These are phyloP conservation scores for Tripidium arundinaceum DNA, from an alignment of 202 grass and related monocot species.

Conservation along the genomic window DNA sequence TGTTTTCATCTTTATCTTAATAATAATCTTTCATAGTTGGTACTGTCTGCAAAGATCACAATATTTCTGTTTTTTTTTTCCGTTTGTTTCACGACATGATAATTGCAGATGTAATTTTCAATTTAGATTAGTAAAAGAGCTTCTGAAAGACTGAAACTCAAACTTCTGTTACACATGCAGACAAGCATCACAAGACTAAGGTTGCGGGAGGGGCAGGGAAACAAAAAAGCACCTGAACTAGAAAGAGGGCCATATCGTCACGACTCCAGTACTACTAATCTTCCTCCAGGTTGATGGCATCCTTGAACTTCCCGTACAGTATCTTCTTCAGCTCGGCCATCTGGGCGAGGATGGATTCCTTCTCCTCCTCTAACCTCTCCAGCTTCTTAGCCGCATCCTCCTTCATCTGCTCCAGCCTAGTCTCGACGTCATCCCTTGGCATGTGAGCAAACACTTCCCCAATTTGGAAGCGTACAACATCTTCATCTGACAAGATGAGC, in stretches of 20 bases:
- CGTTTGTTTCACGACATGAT: neutral
- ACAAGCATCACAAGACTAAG: neutral
- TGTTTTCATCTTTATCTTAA: neutral
- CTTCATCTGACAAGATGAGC: too few species aligned
- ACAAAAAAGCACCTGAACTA: neutral
- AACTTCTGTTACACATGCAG: neutral
- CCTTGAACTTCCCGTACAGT: conserved; percentile 88
- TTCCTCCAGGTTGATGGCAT: conserved; percentile 98
- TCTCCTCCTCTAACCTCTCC: conserved; percentile 73
- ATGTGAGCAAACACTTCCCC: too few species aligned
- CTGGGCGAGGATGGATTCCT: conserved; percentile 69
- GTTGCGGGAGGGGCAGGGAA: neutral
- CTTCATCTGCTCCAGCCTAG: too few species aligned
- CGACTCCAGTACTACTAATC: conserved; percentile 35
- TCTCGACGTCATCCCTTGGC: too few species aligned
- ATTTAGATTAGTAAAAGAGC: neutral
- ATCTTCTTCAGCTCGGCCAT: conserved; percentile 92
- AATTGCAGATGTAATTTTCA: neutral
- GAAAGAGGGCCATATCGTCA: neutral
- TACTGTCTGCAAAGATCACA: neutral
- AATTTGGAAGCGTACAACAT: too few species aligned
- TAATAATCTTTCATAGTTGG: neutral
- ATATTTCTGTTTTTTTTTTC: neutral
- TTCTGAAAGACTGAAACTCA: neutral
- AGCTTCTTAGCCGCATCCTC: conserved; percentile 76